These are phyloP conservation scores for Tephrocybe sp. DNA, from an alignment of 768 basidiomycete species.

Conservation along the genomic window DNA sequence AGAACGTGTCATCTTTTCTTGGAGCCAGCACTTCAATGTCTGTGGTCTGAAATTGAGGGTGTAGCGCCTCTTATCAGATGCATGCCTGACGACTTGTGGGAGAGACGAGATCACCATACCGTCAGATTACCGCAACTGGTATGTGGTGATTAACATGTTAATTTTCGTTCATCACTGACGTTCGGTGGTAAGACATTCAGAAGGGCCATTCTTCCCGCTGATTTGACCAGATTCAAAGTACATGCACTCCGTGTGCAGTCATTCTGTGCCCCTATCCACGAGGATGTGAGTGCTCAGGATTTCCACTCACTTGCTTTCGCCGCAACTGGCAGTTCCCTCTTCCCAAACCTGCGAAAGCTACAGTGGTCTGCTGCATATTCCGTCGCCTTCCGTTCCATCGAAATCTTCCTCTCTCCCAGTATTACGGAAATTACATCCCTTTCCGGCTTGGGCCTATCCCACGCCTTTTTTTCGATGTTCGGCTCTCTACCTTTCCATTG, in stretches of 20 bases:
- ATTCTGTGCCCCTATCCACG: background rate
- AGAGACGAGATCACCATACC: background rate
- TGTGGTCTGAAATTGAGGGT: background rate
- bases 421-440: background rate
- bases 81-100: conserved; percentile 6
- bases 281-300: background rate
- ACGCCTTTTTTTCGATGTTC: background rate
- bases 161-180: background rate
- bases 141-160: background rate
- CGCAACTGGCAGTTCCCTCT: background rate
- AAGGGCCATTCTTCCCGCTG: background rate
- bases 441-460: background rate
- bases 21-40: background rate
- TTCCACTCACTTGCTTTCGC: background rate
- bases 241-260: background rate
- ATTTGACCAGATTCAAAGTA: background rate
- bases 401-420: background rate
- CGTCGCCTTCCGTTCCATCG: background rate
- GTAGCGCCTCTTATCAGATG: background rate
- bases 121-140: background rate
- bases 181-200: background rate
- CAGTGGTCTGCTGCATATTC: background rate
- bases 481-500: background rate
- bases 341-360: background rate
- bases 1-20: background rate